These are phyloP conservation scores for Jacaranda copaia DNA, from an alignment of 257 asterid species.

Conservation along the genomic window DNA sequence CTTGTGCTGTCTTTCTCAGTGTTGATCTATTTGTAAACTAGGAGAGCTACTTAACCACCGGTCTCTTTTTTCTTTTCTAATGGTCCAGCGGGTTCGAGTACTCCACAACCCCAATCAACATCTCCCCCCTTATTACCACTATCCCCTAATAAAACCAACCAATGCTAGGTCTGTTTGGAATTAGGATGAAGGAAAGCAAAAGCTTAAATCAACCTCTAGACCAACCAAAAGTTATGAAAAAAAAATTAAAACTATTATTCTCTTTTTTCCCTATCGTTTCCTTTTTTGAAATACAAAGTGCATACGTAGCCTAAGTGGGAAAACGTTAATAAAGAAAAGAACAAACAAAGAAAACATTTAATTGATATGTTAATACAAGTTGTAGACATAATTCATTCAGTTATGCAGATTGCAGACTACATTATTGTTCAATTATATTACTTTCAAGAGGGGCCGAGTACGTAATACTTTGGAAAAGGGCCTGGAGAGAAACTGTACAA, in stretches of 20 bases:
- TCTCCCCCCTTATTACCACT: constrained; percentile 10
- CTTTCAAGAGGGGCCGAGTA: too few species aligned
- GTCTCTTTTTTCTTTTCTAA: not conserved
- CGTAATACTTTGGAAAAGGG: too few species aligned
- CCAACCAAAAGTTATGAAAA: too few species aligned
- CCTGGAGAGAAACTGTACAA: not conserved
- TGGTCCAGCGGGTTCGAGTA: not conserved
- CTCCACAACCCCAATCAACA: constrained; percentile 9
- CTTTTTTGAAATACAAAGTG: not conserved
- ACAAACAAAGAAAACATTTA: too few species aligned
- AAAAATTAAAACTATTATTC: too few species aligned
- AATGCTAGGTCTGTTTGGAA: constrained; percentile 7
- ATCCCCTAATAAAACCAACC: not conserved
- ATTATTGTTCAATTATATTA: too few species aligned
- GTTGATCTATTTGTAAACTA: not conserved
- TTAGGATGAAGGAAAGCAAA: not conserved
- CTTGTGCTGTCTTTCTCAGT: constrained; percentile 22
- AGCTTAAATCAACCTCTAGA: too few species aligned
- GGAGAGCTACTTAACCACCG: constrained; percentile 10
- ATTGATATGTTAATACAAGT: too few species aligned
- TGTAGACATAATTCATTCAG: too few species aligned
- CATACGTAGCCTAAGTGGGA: not conserved
- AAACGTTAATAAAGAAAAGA: not conserved
- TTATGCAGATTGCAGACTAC: too few species aligned
- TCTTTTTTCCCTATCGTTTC: not conserved